Evolutionary conservation across 225 moss, liverwort and hornwort species (phyloP).

Genomic region (Lunularia cruciata): DNA sequence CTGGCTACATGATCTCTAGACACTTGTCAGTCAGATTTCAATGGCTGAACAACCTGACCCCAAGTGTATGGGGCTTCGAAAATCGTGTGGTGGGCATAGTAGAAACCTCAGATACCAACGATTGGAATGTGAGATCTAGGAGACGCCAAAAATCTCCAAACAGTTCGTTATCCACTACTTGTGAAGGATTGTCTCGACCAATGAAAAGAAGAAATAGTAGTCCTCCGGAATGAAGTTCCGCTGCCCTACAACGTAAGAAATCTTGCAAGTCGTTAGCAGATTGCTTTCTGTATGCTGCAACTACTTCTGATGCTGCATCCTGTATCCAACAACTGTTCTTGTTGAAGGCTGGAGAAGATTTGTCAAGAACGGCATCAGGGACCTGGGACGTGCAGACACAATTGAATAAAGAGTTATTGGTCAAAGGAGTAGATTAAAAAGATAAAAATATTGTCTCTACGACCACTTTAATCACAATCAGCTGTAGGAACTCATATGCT

Average conservation of each 20-base stretch:
- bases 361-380: conserved; percentile 18
- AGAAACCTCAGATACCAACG: not conserved
- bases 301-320: not conserved
- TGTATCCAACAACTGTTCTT: conserved; percentile 9
- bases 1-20: no score
- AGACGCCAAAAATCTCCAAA: not conserved
- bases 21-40: no score
- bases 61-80: no score
- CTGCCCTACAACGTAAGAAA: conserved; percentile 15
- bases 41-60: no score
- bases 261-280: conserved; percentile 12
- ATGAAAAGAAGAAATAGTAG: conserved; percentile 9
- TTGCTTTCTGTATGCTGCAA: conserved; percentile 12
- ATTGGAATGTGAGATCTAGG: not conserved
- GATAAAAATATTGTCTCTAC: no score
- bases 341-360: conserved; percentile 6
- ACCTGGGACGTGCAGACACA: no score
- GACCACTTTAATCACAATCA: no score
- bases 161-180: not conserved
- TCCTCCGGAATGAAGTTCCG: conserved; percentile 24
- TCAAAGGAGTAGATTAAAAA: no score
- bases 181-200: not conserved
- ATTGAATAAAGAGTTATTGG: no score
- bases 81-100: no score
- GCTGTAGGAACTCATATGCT: no score